These are phyloP conservation scores for Colletotrichum plurivorum DNA, from an alignment of 2,329 filamentous ascomycete species.

Conservation along the genomic window DNA sequence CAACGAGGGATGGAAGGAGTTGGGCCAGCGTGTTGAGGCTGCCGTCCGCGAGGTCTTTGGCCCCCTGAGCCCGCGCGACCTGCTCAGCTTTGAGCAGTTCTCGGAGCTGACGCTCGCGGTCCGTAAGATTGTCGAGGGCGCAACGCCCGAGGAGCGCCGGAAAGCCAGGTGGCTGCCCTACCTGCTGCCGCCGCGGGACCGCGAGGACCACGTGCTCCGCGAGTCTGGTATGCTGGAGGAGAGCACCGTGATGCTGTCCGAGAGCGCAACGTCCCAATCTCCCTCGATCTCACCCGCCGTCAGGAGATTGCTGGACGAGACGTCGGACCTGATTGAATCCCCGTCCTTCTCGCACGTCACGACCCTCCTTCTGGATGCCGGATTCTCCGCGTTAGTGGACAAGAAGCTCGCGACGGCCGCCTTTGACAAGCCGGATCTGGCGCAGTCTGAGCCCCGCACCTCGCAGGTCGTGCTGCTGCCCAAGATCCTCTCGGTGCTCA, in stretches of 20 bases:
- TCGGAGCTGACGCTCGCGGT: slow-evolving; percentile 87
- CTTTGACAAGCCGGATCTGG: slow-evolving; percentile 72
- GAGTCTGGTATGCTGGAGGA: slow-evolving; percentile 84
- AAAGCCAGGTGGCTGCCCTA: slow-evolving; percentile 82
- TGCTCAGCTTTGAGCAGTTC: slow-evolving; percentile 85
- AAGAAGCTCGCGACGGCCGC: slow-evolving; percentile 83
- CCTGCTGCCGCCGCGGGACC: slow-evolving; percentile 82
- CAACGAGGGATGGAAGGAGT: slow-evolving; percentile 87
- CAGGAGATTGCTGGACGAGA: slow-evolving; percentile 92
- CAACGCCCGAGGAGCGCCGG: slow-evolving; percentile 55
- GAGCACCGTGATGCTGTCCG: slow-evolving; percentile 55
- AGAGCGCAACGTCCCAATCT: slow-evolving; percentile 51
- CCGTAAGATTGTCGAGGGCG: slow-evolving; percentile 86
- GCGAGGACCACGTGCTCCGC: slow-evolving; percentile 86
- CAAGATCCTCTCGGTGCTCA: slow-evolving; percentile 90
- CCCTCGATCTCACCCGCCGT: slow-evolving; percentile 71
- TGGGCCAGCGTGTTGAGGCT: slow-evolving; percentile 85
- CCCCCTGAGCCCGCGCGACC: slow-evolving; percentile 88
- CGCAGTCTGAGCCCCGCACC: slow-evolving; percentile 42
- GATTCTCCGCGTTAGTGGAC: slow-evolving; percentile 88
- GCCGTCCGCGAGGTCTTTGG: slow-evolving; percentile 93
- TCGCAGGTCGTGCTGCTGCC: slow-evolving; percentile 81
- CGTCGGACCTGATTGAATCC: slow-evolving; percentile 94
- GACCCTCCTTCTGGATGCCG: slow-evolving; percentile 86
- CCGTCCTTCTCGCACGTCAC: slow-evolving; percentile 91